phyloP scores from a whole-genome alignment of 495 filamentous ascomycete genomes.

The Talaromyces nanjingensis region DNA sequence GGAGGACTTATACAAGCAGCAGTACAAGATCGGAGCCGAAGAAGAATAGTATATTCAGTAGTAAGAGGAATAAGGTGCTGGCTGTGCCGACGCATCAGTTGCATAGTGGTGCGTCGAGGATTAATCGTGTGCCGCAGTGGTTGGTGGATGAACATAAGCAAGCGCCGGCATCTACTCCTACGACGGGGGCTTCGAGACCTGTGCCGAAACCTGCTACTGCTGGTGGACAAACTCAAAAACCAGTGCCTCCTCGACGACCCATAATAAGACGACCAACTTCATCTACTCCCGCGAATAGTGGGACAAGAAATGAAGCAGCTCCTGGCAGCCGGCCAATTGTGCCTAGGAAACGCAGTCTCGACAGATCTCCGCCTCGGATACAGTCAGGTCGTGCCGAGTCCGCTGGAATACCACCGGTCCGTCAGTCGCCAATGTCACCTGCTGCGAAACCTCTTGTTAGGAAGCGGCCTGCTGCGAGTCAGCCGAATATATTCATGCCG shows the following conservation, averaged over 20 bases:
- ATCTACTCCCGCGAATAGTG: not conserved
- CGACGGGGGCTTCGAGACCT: not conserved
- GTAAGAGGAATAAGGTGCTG: conserved; percentile 27
- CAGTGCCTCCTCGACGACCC: not conserved
- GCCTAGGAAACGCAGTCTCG: not conserved
- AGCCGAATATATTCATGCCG: conserved; percentile 33
- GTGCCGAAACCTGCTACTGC: not conserved
- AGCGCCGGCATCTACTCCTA: conserved; percentile 10
- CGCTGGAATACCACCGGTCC: not conserved
- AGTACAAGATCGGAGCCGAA: conserved; percentile 14
- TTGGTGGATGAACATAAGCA: conserved; percentile 38
- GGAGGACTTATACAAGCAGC: conserved; percentile 15
- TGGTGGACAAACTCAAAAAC: not conserved
- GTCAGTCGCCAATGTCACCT: not conserved
- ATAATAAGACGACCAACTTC: not conserved
- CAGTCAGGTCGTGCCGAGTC: not conserved
- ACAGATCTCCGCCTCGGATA: not conserved
- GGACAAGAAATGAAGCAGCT: not conserved
- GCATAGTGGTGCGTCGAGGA: conserved; percentile 27
- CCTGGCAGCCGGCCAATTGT: not conserved
- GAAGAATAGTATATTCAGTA: conserved; percentile 31
- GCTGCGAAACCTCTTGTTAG: conserved; percentile 17
- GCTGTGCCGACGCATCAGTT: conserved; percentile 36
- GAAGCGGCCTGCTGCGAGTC: conserved; percentile 21
- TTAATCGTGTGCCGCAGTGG: conserved; percentile 31